phyloP scores from a whole-genome alignment of 768 basidiomycete genomes.

The Calocybe cyanea region DNA sequence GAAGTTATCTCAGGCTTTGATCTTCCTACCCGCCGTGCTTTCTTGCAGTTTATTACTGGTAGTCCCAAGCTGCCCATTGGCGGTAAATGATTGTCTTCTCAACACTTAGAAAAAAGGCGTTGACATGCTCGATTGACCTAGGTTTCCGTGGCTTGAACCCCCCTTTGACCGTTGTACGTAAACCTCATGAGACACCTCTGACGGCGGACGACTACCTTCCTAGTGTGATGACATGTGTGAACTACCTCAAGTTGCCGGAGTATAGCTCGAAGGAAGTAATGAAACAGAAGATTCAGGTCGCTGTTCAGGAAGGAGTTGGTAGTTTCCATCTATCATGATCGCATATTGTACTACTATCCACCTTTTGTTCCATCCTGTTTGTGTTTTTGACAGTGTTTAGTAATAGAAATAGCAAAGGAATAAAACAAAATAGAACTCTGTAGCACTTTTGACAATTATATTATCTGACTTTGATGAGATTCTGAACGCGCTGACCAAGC shows the following conservation, averaged over 20 bases:
- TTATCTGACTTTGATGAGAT: too few species aligned
- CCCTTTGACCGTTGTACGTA: slow-evolving; percentile 92
- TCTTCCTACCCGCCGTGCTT: slow-evolving; percentile 69
- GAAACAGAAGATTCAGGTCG: slow-evolving; percentile 75
- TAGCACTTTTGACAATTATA: too few species aligned
- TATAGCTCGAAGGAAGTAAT: slow-evolving; percentile 87
- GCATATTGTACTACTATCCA: slow-evolving; percentile 8
- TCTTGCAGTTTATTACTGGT: slow-evolving; percentile 95
- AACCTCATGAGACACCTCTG: slow-evolving; percentile 90
- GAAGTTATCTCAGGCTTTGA: slow-evolving; percentile 86
- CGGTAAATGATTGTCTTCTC: slow-evolving; percentile 40
- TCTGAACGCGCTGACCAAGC: slow-evolving; percentile 19
- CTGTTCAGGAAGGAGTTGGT: slow-evolving; percentile 92
- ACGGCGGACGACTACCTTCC: slow-evolving; percentile 93
- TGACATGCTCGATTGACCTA: slow-evolving; percentile 29
- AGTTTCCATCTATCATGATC: slow-evolving; percentile 94
- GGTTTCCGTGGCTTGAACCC: slow-evolving; percentile 96
- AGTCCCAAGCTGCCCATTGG: slow-evolving; percentile 96
- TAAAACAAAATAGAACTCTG: slow-evolving; percentile 8
- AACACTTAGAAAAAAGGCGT: too few species aligned
- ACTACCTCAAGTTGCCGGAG: slow-evolving; percentile 94
- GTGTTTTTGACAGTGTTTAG: background rate
- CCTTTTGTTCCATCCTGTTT: background rate
- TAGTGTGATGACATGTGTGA: slow-evolving; percentile 98
- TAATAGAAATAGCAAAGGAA: background rate